phyloP scores from a whole-genome alignment of 805 yeast genomes.

The Nakazawaea molendinolei region DNA sequence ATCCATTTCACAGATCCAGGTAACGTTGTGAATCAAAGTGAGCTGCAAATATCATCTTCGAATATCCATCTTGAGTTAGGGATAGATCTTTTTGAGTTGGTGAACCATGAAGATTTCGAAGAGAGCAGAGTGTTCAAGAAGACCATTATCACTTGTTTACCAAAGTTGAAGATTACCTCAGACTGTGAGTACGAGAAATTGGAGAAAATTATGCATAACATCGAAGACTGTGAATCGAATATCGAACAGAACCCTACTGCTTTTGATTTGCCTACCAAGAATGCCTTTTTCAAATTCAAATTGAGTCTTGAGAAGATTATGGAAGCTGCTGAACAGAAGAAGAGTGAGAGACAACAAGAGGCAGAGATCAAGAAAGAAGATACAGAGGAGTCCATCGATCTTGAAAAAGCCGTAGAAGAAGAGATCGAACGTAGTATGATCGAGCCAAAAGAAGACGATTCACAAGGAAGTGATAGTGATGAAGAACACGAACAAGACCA shows the following conservation, averaged over 20 bases:
- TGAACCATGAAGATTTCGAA: conserved; percentile 36
- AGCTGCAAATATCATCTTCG: conserved; percentile 34
- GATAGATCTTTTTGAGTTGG: conserved; percentile 43
- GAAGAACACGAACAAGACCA: conserved; percentile 16
- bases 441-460: conserved; percentile 16
- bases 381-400: conserved; percentile 11
- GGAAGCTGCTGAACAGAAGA: conserved; percentile 4
- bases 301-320: conserved; percentile 7
- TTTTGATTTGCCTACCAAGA: conserved; percentile 20
- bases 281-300: conserved; percentile 20
- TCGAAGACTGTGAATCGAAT: conserved; percentile 13
- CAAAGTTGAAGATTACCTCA: conserved; percentile 38
- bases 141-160: conserved; percentile 43
- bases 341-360: conserved; percentile 7
- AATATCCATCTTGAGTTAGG: conserved; percentile 52
- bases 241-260: conserved; percentile 14
- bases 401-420: conserved; percentile 11
- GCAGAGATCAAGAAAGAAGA: conserved; percentile 5
- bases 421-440: conserved; percentile 18
- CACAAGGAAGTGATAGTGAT: conserved; percentile 14
- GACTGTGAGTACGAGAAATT: conserved; percentile 12
- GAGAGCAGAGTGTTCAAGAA: conserved; percentile 47
- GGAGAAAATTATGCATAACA: conserved; percentile 17
- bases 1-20: conserved; percentile 82
- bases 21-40: conserved; percentile 44